Conservation (phyloP, 495 filamentous ascomycete species). For the Aspergillus hancockii region DNA sequence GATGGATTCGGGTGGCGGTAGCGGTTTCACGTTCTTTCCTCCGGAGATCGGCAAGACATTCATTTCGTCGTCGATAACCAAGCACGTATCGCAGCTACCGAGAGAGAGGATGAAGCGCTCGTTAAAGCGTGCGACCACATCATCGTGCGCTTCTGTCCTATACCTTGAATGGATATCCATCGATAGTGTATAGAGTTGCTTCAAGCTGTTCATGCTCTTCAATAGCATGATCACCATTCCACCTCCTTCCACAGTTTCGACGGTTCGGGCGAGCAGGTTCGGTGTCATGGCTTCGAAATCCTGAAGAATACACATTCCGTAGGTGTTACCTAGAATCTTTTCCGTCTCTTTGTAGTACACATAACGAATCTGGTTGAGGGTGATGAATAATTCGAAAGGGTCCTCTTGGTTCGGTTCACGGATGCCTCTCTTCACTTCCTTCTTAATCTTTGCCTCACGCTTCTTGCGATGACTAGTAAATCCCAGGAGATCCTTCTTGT, state of each 20-base stretch:
- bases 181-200: slow-evolving; percentile 93
- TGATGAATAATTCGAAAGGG: slow-evolving; percentile 97
- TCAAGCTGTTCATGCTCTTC: slow-evolving; percentile 96
- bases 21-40: slow-evolving; percentile 83
- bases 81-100: slow-evolving; percentile 88
- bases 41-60: slow-evolving; percentile 98
- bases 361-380: slow-evolving; percentile 95
- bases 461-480: slow-evolving; percentile 97
- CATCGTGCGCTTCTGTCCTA: slow-evolving; percentile 92
- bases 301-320: slow-evolving; percentile 97
- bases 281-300: slow-evolving; percentile 98
- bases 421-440: slow-evolving; percentile 93
- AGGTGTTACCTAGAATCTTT: slow-evolving; percentile 97
- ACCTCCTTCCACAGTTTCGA: slow-evolving; percentile 97
- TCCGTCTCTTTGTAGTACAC: slow-evolving; percentile 99
- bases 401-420: slow-evolving; percentile 95
- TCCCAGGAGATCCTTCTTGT: slow-evolving; percentile 94
- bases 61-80: slow-evolving; percentile 96
- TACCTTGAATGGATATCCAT: slow-evolving; percentile 99
- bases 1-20: slow-evolving; percentile 68
- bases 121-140: slow-evolving; percentile 96
- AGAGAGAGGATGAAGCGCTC: slow-evolving; percentile 96
- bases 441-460: slow-evolving; percentile 96
- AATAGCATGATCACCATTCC: slow-evolving; percentile 87
- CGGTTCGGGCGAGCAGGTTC: slow-evolving; percentile 89